Conservation (phyloP, 140 eudicot species). For the Cichorium intybus region DNA sequence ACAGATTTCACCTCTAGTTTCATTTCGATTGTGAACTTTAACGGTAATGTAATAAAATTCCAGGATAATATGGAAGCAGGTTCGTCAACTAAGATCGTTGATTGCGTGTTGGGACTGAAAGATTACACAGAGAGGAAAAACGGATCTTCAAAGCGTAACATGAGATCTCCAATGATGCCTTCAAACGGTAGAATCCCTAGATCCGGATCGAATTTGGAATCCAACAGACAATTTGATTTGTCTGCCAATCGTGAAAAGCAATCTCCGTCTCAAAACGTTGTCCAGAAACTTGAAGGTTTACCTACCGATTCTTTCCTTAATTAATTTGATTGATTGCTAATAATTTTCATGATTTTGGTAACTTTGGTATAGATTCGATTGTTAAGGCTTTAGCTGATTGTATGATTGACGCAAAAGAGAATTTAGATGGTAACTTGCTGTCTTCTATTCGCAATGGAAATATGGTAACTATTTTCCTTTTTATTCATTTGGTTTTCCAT, state of each 20-base stretch:
- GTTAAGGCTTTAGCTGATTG: conserved; percentile 59
- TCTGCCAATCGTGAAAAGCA: conserved; percentile 32
- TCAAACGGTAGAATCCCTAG: conserved; percentile 46
- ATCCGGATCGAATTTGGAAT: conserved; percentile 19
- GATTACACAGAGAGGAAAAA: conserved; percentile 75
- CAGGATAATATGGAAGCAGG: conserved; percentile 82
- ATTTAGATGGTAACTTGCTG: conserved; percentile 50
- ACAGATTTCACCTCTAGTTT: not conserved
- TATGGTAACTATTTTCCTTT: conserved; percentile 38
- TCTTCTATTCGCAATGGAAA: conserved; percentile 56
- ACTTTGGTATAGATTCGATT: conserved; percentile 42
- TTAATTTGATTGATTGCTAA: conserved; percentile 1
- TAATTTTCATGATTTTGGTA: not conserved
- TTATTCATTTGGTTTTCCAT: not conserved
- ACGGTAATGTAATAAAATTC: conserved; percentile 6
- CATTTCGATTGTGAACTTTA: not conserved
- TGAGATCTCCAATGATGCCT: conserved; percentile 65
- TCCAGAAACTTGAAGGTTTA: conserved; percentile 60
- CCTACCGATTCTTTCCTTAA: not conserved
- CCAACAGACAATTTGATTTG: conserved; percentile 55
- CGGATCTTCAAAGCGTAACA: conserved; percentile 52
- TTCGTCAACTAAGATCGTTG: conserved; percentile 79
- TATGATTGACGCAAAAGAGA: conserved; percentile 77
- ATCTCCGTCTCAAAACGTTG: conserved; percentile 31
- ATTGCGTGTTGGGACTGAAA: conserved; percentile 82